Evolutionary conservation across 768 basidiomycete genomes (phyloP).

Genomic region (Gloeophyllum trabeum): DNA sequence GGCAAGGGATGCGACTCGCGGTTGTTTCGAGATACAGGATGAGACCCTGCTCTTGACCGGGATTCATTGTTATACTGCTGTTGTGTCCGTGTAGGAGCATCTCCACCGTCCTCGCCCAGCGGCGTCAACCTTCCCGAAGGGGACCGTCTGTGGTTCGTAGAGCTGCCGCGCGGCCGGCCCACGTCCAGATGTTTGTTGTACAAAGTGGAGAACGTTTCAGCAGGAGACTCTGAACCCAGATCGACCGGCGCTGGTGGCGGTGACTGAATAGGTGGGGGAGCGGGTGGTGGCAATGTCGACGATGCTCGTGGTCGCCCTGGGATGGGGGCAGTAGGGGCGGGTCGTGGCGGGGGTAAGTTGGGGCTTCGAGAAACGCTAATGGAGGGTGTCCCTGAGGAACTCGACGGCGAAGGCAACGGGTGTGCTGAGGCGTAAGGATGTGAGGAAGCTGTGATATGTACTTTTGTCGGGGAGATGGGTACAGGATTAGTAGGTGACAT

Average conservation of each 20-base stretch:
- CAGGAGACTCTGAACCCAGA: constrained; percentile 11
- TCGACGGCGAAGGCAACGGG: neutral
- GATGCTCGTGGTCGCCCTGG: constrained; percentile 36
- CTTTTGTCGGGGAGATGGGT: neutral
- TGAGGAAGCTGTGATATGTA: constrained; percentile 2
- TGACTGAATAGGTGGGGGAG: constrained; percentile 50
- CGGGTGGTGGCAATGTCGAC: constrained; percentile 53
- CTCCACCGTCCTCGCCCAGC: constrained; percentile 43
- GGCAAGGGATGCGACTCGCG: constrained; percentile 58
- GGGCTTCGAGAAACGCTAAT: constrained; percentile 8
- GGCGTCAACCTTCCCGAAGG: constrained; percentile 47
- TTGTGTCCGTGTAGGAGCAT: neutral
- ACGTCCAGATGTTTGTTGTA: constrained; percentile 23
- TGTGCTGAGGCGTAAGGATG: constrained; percentile 14
- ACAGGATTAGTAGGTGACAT: constrained; percentile 9
- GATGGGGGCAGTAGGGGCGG: constrained; percentile 11
- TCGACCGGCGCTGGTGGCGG: constrained; percentile 47
- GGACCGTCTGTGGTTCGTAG: constrained; percentile 38
- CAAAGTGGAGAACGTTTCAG: constrained; percentile 21
- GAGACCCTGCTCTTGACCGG: neutral
- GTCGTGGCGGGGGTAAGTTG: constrained; percentile 11
- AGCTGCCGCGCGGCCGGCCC: constrained; percentile 32
- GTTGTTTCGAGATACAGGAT: constrained; percentile 12
- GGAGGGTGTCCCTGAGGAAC: neutral
- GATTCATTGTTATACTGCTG: neutral